Conservation (phyloP, 2,329 filamentous ascomycete species). For the Dothistroma septosporum region DNA sequence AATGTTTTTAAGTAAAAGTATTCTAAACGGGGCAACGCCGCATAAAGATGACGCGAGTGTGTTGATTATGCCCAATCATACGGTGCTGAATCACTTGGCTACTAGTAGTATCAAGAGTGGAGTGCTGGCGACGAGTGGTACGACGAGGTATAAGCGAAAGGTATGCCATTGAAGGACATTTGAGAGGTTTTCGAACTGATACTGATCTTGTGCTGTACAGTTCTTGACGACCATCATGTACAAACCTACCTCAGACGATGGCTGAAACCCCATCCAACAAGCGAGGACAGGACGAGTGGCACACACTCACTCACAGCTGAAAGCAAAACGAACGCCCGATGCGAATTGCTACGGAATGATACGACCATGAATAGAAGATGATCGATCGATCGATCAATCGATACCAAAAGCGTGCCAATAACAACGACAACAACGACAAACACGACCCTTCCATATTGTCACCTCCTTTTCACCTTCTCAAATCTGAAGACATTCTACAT, state of each 20-base stretch:
- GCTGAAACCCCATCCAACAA: conserved; percentile 14
- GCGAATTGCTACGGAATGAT: neutral
- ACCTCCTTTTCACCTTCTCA: neutral
- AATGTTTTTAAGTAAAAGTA: conserved; percentile 88
- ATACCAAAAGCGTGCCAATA: neutral
- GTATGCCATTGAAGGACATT: conserved; percentile 43
- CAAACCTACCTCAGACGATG: conserved; percentile 66
- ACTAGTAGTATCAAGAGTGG: conserved; percentile 98
- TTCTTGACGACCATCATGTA: conserved; percentile 98
- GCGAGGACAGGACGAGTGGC: neutral
- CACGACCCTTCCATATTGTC: neutral
- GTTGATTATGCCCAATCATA: conserved; percentile 93
- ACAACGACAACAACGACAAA: neutral
- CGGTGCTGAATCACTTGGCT: conserved; percentile 90
- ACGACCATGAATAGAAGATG: neutral
- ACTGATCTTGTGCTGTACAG: conserved; percentile 45
- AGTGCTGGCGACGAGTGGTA: conserved; percentile 89
- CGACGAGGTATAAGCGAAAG: conserved; percentile 96
- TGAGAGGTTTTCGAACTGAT: too few relatives aligned
- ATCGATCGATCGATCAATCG: too few relatives aligned
- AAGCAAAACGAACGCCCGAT: neutral
- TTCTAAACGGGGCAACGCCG: conserved; percentile 82
- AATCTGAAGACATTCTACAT: neutral
- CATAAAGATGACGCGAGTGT: conserved; percentile 99
- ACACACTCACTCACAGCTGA: neutral